These are phyloP conservation scores for Silene conica DNA, from an alignment of 148 eudicot species.

Conservation along the genomic window DNA sequence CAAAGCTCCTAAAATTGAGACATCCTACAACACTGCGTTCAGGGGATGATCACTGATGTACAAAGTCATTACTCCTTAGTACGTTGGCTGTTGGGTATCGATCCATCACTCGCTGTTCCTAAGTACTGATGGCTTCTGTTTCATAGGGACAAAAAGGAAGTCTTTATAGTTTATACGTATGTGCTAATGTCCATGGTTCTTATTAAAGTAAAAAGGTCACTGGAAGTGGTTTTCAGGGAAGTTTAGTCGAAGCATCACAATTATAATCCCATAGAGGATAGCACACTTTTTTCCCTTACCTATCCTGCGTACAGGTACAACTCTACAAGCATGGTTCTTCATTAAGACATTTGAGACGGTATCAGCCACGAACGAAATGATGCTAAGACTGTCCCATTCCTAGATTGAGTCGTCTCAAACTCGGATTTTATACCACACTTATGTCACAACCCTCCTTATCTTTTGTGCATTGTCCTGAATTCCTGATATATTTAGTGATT, in stretches of 20 bases:
- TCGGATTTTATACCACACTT: neutral
- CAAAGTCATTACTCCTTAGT: conserved; percentile 11
- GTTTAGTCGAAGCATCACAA: neutral
- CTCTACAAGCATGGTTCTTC: neutral
- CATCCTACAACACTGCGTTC: conserved; percentile 4
- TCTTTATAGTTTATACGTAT: no score
- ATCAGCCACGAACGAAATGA: no score
- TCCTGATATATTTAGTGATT: neutral
- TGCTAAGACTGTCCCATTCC: neutral
- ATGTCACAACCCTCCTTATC: neutral
- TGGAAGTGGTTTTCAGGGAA: neutral
- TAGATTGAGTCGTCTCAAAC: neutral
- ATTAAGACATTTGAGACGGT: neutral
- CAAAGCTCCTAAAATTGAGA: conserved; percentile 25
- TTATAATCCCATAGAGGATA: neutral
- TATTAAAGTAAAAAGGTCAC: conserved; percentile 20
- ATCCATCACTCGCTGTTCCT: conserved; percentile 17
- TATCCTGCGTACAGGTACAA: no score
- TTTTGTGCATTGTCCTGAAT: neutral
- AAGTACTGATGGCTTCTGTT: neutral
- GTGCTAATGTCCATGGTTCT: no score
- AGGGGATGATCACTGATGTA: conserved; percentile 9
- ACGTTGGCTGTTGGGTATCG: conserved; percentile 17
- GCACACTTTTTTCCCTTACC: neutral
- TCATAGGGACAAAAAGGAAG: conserved; percentile 19